These are phyloP conservation scores for Clitopilus passeckerianus DNA, from an alignment of 768 basidiomycete genomes.

Conservation along the genomic window DNA sequence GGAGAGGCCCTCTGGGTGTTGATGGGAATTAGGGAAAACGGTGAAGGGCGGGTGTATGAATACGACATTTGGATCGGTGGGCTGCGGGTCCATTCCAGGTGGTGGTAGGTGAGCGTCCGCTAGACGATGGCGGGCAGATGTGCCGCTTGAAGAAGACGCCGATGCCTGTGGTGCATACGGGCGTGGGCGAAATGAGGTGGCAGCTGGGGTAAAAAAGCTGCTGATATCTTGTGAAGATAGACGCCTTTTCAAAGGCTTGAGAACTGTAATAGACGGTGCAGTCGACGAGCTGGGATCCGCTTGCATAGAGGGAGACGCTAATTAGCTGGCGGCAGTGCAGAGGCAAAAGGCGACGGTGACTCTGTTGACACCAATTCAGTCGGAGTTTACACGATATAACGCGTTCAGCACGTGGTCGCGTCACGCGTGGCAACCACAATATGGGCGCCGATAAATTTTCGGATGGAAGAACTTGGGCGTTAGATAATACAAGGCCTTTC, in stretches of 20 bases:
- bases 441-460: not conserved
- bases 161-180: conserved; percentile 48
- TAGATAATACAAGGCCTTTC: not conserved
- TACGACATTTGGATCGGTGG: conserved; percentile 57
- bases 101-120: conserved; percentile 42
- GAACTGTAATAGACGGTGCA: conserved; percentile 1
- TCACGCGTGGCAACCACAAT: not conserved
- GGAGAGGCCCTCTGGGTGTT: conserved; percentile 61
- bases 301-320: not conserved
- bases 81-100: conserved; percentile 62
- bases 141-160: conserved; percentile 19
- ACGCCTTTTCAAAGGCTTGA: conserved; percentile 41
- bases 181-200: conserved; percentile 59
- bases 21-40: conserved; percentile 56
- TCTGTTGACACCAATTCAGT: conserved; percentile 6
- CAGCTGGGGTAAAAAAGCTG: conserved; percentile 59
- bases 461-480: not conserved
- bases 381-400: conserved; percentile 32
- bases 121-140: conserved; percentile 22
- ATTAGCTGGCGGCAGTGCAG: not conserved
- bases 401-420: conserved; percentile 23
- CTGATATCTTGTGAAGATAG: conserved; percentile 38
- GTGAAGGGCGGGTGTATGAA: conserved; percentile 77
- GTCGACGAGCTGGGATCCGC: not conserved
- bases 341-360: not conserved